Evolutionary conservation across 495 filamentous ascomycete species (phyloP).

Genomic region (Penicillium silybi): DNA sequence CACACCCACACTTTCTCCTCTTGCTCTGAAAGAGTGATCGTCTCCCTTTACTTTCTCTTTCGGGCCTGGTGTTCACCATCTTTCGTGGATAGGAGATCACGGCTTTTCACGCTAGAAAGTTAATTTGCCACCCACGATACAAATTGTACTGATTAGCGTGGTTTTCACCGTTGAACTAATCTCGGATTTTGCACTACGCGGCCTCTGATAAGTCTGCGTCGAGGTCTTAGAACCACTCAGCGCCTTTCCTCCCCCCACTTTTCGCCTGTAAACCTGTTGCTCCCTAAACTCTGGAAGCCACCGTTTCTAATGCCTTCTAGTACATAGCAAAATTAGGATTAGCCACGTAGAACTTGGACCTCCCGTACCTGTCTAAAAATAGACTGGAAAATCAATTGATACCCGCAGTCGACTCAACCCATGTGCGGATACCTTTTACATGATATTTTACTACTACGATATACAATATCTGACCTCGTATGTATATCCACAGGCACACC

Average conservation of each 20-base stretch:
- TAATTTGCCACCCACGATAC: slow-evolving; percentile 13
- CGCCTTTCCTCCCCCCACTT: background rate
- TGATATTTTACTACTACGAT: background rate
- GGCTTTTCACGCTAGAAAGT: slow-evolving; percentile 2
- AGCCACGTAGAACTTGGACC: background rate
- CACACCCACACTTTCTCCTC: background rate
- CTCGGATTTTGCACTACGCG: background rate
- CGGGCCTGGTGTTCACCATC: background rate
- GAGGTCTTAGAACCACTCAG: background rate
- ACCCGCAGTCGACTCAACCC: too few species aligned
- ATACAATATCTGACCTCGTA: background rate
- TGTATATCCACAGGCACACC: background rate
- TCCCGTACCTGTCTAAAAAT: background rate
- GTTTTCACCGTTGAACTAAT: background rate
- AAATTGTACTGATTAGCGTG: slow-evolving; percentile 1
- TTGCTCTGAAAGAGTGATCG: background rate
- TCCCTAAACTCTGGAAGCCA: background rate
- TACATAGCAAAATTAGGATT: background rate
- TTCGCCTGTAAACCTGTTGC: background rate
- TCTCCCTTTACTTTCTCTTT: background rate
- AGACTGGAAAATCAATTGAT: background rate
- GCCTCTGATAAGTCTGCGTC: background rate
- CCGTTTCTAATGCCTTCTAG: too few species aligned
- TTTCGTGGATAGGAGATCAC: background rate
- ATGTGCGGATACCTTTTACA: too few species aligned